Base-by-base conservation (phyloP, 129 eudicot genomes). In the Flaveria bidentis region DNA sequence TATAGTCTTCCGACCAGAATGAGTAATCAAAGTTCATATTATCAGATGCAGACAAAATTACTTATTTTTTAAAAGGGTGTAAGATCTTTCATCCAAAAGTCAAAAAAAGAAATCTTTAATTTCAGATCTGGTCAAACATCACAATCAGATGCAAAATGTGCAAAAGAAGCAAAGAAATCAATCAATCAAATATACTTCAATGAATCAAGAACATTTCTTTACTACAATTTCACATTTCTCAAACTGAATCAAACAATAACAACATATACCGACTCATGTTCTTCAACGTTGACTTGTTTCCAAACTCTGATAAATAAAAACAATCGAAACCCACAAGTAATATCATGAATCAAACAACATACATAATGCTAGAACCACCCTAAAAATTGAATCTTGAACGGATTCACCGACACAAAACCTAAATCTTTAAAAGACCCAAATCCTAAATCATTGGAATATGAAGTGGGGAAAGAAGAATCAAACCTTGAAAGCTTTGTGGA, bases 111-210 rank as follows among this genome's bases (percentile, higher is more conserved):
- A 17, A 55, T 51, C 69, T 33, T 42, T n/a, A 41, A 73, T 45
- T 66, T 73, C 84, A 80, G 84, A 80, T 80, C 84, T 80, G 79
- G 80, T 80, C 79, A 73, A 73, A 75, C 61, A 74, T 80, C 69
- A 73, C 69, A 65, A 80, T 49, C 70, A 28, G 67, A 72, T 12
- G 75, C 22, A 56, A 73, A 73, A 73, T 80, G 83, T 80, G 68
- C 74, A 80, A 64, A 79, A 63, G 15, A 79, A 79, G 78, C 74
- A 70, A 65, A 67, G 67, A 74, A 50, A 71, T 8, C 23, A 46
- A 47, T 63, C 68, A 67, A 72, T 51, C 61, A 14, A 72, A 76
- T 50, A 0, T 5, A 44, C 74, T 25, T 65, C 26, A 42, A 71
- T 16, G 6, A 50, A 45, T 61, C 67, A 69, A 3, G 57, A 71